Evolutionary conservation across 2,329 filamentous ascomycete genomes (phyloP).

Genomic region (Curvularia spicifera): DNA sequence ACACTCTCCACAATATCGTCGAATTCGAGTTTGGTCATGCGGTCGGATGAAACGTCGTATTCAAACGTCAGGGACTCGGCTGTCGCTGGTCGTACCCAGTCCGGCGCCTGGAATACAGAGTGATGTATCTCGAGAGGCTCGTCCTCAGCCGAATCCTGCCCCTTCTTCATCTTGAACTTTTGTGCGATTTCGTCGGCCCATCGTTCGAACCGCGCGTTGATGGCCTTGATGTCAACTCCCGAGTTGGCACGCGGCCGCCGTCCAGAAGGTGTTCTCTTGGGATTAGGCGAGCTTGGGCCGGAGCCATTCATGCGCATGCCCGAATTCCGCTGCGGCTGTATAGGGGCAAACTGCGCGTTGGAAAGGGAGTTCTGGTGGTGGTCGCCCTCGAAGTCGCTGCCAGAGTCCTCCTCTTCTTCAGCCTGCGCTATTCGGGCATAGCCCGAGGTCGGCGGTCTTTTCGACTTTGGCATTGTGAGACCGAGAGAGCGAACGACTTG

Average conservation of each 20-base stretch:
- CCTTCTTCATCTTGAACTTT: conserved; percentile 87
- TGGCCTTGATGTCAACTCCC: conserved; percentile 96
- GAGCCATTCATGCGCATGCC: conserved; percentile 53
- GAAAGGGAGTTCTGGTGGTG: conserved; percentile 48
- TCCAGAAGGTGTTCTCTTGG: conserved; percentile 30
- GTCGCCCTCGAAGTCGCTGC: conserved; percentile 52
- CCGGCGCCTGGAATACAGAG: conserved; percentile 92
- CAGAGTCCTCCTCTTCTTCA: conserved; percentile 56
- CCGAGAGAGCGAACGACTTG: conserved; percentile 5
- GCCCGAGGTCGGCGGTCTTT: conserved; percentile 55
- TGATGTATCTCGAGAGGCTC: conserved; percentile 95
- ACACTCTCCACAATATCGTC: conserved; percentile 90
- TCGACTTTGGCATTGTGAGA: conserved; percentile 39
- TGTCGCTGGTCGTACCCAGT: conserved; percentile 81
- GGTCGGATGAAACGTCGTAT: conserved; percentile 63
- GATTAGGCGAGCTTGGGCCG: conserved; percentile 42
- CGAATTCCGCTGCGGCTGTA: conserved; percentile 53
- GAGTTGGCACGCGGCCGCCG: conserved; percentile 74
- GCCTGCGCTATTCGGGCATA: conserved; percentile 61
- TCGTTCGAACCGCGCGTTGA: conserved; percentile 91
- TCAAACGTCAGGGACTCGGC: conserved; percentile 72
- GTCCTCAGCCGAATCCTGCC: conserved; percentile 74
- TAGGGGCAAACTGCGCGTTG: conserved; percentile 53
- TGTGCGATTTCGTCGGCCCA: conserved; percentile 99
- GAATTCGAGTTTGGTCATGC: conserved; percentile 81